These are phyloP conservation scores for Xanthoceras sorbifolium DNA, from an alignment of 345 rosid species.

Conservation along the genomic window DNA sequence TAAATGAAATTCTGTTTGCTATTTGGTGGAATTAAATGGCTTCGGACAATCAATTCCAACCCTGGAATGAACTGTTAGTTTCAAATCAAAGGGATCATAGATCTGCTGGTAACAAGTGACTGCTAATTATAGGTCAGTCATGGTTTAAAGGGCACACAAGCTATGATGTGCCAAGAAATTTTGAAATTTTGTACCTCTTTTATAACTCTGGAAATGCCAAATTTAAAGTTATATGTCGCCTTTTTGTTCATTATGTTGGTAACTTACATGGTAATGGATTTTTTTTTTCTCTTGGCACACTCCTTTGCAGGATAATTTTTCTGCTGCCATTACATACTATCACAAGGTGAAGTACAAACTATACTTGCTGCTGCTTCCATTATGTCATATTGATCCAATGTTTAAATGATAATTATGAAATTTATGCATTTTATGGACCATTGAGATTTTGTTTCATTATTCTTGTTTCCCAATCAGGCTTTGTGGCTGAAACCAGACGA, in stretches of 20 bases:
- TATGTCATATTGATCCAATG: not conserved
- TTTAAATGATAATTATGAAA: not conserved
- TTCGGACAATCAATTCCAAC: not conserved
- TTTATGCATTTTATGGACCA: not conserved
- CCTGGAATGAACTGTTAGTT: not conserved
- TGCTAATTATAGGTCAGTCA: not conserved
- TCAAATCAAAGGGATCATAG: not conserved
- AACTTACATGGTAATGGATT: not conserved
- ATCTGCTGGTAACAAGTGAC: not conserved
- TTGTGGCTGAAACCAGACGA: slow-evolving; percentile 82
- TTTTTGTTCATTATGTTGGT: not conserved
- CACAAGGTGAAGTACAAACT: slow-evolving; percentile 59
- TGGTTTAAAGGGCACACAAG: not conserved
- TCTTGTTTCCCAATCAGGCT: slow-evolving; percentile 49
- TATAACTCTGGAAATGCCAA: not conserved
- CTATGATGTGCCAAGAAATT: not conserved
- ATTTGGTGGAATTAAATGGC: not conserved
- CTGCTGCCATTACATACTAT: slow-evolving; percentile 78
- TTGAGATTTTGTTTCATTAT: not conserved
- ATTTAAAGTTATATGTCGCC: not conserved
- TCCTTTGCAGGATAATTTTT: slow-evolving; percentile 66
- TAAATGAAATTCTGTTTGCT: not conserved
- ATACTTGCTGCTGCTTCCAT: not conserved
- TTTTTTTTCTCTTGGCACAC: slow-evolving; percentile 8
- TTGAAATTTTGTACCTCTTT: not conserved